Base-by-base conservation (phyloP, 2,329 filamentous ascomycete species). In the Geosmithia morbida region DNA sequence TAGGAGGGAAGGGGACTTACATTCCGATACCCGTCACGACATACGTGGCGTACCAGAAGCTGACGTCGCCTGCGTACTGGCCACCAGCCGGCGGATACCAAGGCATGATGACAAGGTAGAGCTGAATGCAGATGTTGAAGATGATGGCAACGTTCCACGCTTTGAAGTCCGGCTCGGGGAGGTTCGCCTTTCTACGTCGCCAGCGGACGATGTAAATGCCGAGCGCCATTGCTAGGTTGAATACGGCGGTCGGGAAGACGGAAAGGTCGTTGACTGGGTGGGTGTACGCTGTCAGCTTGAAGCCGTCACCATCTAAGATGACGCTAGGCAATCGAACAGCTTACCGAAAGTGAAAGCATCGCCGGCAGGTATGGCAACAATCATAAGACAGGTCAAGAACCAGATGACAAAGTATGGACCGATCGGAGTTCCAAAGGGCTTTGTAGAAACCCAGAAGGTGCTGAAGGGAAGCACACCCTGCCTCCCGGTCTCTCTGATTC, bases 11-110 rank as follows among this genome's bases (percentile, higher is more conserved):
- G 6, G 6, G 6, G 29, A 37, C 33, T 37, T 6, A 37, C 33
- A 84, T 71, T 19, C 60, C 79, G 49, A 86, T 71, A 0, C 82
- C 81, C 1, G 77, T 72, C 0, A 79, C 74, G 18, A 74, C 72
- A 53, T 86, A 85, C 0, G 81, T 85, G 1, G 71, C 81, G 52
- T 86, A 87, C 76, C 78, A 87, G 60, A 87, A 87, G 47, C 74
- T 81, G 1, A 85, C 81, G 48, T 81, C 75, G 0, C 81, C 82
- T 0, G 72, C 76, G 33, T 73, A 71, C 0, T 65, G 65, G 0
- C 82, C 82, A 1, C 66, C 71, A 1, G 68, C 66, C 0, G 83
- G 83, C 2, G 82, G 83, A 52, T 79, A 82, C 83, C 82, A 87
- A 0, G 83, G 82, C 70, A 84, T 83, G 16, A 79, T 69, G 2